Conservation (phyloP, 2,329 filamentous ascomycete species). For the Aspergillus piperis region DNA sequence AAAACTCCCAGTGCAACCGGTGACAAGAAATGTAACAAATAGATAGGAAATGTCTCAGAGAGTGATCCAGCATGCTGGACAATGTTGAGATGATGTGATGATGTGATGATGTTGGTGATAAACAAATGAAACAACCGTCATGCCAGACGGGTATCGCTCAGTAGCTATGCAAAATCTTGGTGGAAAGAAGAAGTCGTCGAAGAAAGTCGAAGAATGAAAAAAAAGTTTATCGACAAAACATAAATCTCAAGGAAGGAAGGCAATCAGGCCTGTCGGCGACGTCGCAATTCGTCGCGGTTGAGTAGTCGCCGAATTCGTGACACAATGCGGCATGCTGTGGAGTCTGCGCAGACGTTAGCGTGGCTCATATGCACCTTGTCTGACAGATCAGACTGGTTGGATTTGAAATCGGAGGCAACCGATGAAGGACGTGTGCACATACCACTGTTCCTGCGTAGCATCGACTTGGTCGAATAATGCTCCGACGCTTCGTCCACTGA, state of each 20-base stretch:
- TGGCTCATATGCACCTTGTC: constrained; percentile 6
- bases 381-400: constrained; percentile 17
- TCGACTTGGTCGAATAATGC: constrained; percentile 17
- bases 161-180: neutral
- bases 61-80: constrained; percentile 8
- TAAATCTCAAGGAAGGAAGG: constrained; percentile 7
- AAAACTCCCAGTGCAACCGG: neutral
- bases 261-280: constrained; percentile 23
- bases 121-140: constrained; percentile 13
- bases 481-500: constrained; percentile 33
- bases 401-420: neutral
- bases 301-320: constrained; percentile 36
- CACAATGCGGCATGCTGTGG: constrained; percentile 31
- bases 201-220: neutral
- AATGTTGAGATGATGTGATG: neutral
- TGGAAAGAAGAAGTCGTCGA: neutral
- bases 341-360: constrained; percentile 26
- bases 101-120: neutral
- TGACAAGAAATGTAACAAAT: neutral
- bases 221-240: neutral
- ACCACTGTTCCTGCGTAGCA: constrained; percentile 30
- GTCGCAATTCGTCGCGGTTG: constrained; percentile 34
- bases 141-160: constrained; percentile 14
- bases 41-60: constrained; percentile 12
- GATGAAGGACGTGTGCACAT: constrained; percentile 13